phyloP scores from a whole-genome alignment of 176 grass and related monocot genomes.

The Oryza punctata region DNA sequence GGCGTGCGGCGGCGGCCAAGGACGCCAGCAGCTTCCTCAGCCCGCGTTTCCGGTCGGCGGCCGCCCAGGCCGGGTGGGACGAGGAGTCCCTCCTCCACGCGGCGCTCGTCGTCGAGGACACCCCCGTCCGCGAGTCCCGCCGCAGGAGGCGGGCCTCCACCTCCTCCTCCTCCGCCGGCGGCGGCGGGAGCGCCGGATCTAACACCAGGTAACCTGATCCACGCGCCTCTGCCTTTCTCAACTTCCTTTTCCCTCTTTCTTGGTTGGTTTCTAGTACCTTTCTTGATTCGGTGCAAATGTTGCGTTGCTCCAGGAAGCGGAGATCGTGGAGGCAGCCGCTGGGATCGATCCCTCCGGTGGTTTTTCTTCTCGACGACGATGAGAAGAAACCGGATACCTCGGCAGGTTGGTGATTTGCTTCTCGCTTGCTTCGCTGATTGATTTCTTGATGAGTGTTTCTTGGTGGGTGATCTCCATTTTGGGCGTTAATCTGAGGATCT shows the following conservation, averaged over 20 bases:
- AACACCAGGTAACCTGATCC: slow-evolving; percentile 45
- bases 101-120: slow-evolving; percentile 87
- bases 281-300: not conserved
- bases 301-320: slow-evolving; percentile 56
- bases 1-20: slow-evolving; percentile 30
- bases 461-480: slow-evolving; percentile 1
- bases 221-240: not conserved
- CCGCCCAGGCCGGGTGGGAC: slow-evolving; percentile 84
- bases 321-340: slow-evolving; percentile 51
- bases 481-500: slow-evolving; percentile 4
- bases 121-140: slow-evolving; percentile 82
- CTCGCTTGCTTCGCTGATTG: not conserved
- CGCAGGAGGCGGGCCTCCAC: slow-evolving; percentile 62
- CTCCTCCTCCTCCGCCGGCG: slow-evolving; percentile 23
- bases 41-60: slow-evolving; percentile 81
- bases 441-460: not conserved
- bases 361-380: slow-evolving; percentile 74
- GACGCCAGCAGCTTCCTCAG: slow-evolving; percentile 53
- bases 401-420: slow-evolving; percentile 21
- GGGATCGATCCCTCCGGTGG: slow-evolving; percentile 48
- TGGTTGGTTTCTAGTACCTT: not conserved
- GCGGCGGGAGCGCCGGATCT: slow-evolving; percentile 49
- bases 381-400: slow-evolving; percentile 20
- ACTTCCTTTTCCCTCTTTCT: not conserved
- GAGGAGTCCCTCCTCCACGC: slow-evolving; percentile 86